Percentiles rank a stretch among this genome's conserved stretches.
These are phyloP conservation scores for Jatropha podagrica DNA, from an alignment of 441 rosid genomes.

Conservation along the genomic window DNA sequence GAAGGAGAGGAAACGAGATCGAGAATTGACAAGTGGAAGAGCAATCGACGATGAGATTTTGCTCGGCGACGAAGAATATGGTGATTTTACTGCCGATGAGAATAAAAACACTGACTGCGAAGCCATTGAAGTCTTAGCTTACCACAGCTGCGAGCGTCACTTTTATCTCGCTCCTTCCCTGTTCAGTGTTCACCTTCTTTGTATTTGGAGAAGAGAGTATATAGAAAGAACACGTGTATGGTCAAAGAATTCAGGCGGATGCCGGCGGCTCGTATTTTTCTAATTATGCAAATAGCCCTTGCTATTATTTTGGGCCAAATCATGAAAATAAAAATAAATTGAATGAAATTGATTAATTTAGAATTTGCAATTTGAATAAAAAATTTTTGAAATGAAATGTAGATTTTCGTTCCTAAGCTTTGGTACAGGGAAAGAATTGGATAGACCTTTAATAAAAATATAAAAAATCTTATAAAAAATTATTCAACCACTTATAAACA, in stretches of 20 bases:
- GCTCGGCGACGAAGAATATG: background rate
- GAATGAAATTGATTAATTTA: too few relatives aligned
- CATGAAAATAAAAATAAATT: too few relatives aligned
- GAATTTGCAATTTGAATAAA: too few relatives aligned
- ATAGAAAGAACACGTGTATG: background rate
- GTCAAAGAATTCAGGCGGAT: background rate
- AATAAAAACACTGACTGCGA: slow-evolving; percentile 7
- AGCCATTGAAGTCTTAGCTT: slow-evolving; percentile 9
- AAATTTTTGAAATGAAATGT: too few relatives aligned
- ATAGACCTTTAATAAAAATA: too few relatives aligned
- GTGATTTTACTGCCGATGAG: slow-evolving; percentile 6
- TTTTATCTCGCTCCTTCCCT: too few relatives aligned
- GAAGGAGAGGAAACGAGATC: slow-evolving; percentile 14
- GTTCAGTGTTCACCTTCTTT: background rate
- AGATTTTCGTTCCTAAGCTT: too few relatives aligned
- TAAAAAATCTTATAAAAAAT: too few relatives aligned
- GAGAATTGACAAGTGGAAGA: background rate
- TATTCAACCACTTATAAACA: too few relatives aligned
- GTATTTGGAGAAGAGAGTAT: background rate
- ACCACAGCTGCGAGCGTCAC: too few relatives aligned
- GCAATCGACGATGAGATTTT: slow-evolving; percentile 5
- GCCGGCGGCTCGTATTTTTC: background rate
- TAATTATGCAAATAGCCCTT: background rate
- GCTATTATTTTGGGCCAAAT: background rate
- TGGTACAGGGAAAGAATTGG: too few relatives aligned